Evolutionary conservation across 2,329 filamentous ascomycete species (phyloP), one percentile per base, ranked within the genome.

Genomic region (Xylaria multiplex): DNA sequence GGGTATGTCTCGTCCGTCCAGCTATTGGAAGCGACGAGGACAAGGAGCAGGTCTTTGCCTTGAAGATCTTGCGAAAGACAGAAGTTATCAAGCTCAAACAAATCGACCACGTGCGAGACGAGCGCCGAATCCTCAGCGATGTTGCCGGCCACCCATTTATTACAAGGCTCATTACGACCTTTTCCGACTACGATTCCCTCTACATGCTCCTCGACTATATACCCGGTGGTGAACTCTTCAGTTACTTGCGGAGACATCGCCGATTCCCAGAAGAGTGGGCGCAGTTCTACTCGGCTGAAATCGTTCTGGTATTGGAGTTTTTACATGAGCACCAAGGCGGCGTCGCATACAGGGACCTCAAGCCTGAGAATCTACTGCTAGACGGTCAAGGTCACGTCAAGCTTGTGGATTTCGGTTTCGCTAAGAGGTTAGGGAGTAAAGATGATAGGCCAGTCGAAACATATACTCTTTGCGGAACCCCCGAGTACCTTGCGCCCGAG

Each of bases 191-290:
- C 72, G 91, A 93, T 74, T 92, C 90, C 19, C 82, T 95, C 49
- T 95, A 95, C 77, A 91, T 95, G 86, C 85, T 95, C 70, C 89
- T 94, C 73, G 91, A 93, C 79, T 94, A 93, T 77, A 90, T 93
- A 71, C 92, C 91, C 59, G 92, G 92, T 62, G 92, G 92, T 76
- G 92, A 96, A 81, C 88, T 96, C 45, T 95, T 96, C 78, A 93
- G 88, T 73, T 95, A 95, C 75, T 83, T 96, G 52, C 88, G 92
- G 70, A 88, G 91, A 78, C 88, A 90, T 69, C 87, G 91, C 68
- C 89, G 91, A 69, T 96, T 96, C 79, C 90, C 93, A 75, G 92
- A 95, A 77, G 82, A 87, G 53, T 91, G 89, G 54, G 90, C 91
- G 9, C 90, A 90, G 68, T 95, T 95, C 82, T 96, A 95, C 78